Evolutionary conservation across 176 grass and related monocot species (phyloP), one percentile per base, ranked within the genome.

Genomic region (Phyllostachys edulis): DNA sequence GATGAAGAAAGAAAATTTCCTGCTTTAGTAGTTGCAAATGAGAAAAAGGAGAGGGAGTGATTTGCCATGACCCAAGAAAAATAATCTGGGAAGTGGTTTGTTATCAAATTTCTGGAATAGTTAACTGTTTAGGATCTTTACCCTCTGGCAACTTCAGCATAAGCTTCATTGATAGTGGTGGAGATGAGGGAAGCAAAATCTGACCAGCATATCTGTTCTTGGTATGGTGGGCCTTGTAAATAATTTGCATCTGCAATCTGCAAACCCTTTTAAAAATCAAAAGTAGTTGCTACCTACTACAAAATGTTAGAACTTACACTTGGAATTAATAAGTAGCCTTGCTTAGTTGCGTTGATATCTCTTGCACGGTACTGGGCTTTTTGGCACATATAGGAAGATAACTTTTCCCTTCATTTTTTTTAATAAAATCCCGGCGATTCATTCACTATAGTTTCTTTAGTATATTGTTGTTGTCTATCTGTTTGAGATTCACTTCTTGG

Each of bases 201-300:
- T 81, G 77, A 57, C 68, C 55, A 79, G 78, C 80, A 41, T 46
- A 61, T 67, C 55, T 73, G 66, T 79, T 86, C 39, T 17, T 15
- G 20, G 24, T 80, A 0, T 83, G 76, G 61, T 34, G 62, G 62
- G 8, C 40, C 16, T 24, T 67, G 29, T 89, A 69, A 85, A 73
- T 73, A 66, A 59, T 87, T 87, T 86, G 73, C 26, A 80, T 49
- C 46, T 71, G 41, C 73, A 78, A 79, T 83, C 29, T 67, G 9
- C 57, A 60, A 63, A 18, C 17, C 6, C 29, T 73, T 57, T 55
- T 27, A 47, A 59, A 87, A 73, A 14, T 24, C 29, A 52, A 79
- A 83, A 74, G n/a, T 37, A 64, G 49, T n/a, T 24, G 46, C 79
- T 32, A 50, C 75, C 85, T 76, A 73, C 23, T 39, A 82, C 64